A percentile compares a stretch with the other conserved stretches of the same genome.
Conservation (phyloP, 371 early-diverging fungal genomes). For the Actinomortierella wolfii region DNA sequence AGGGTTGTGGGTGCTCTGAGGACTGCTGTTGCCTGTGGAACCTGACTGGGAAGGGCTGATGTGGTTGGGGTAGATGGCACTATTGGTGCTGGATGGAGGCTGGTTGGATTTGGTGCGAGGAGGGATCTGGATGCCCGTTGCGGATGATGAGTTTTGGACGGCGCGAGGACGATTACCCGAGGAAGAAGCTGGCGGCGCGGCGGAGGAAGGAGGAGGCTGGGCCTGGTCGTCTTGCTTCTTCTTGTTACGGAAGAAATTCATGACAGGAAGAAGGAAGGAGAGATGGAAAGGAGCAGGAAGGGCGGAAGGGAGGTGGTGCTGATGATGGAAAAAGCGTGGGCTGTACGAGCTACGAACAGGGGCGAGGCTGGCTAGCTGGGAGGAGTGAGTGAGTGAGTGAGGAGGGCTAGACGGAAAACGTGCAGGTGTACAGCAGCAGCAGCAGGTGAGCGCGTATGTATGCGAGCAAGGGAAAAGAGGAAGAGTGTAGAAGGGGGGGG, state of each 20-base stretch:
- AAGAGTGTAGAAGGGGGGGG: no score
- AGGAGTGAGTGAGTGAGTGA: not conserved
- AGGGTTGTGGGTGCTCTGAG: not conserved
- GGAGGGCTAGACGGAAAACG: not conserved
- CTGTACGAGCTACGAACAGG: constrained; percentile 2
- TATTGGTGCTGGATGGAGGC: constrained; percentile 13
- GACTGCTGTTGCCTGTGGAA: constrained; percentile 9
- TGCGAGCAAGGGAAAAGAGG: no score
- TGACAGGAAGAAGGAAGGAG: not conserved
- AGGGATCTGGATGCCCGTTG: constrained; percentile 12
- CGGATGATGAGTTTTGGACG: constrained; percentile 5
- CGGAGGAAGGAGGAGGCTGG: not conserved
- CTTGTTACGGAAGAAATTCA: constrained; percentile 5
- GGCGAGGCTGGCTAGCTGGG: not conserved
- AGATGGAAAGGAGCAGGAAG: not conserved
- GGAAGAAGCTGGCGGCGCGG: not conserved
- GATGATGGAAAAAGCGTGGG: not conserved
- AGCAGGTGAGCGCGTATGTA: constrained; percentile 2
- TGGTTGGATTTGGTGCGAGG: constrained; percentile 17
- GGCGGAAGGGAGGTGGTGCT: not conserved
- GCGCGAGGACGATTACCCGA: not conserved
- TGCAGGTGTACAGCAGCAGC: no score
- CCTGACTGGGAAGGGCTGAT: constrained; percentile 9
- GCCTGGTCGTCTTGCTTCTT: constrained; percentile 1
- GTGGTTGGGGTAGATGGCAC: constrained; percentile 13